phyloP scores from a whole-genome alignment of 139 green algal species.

The Micromonas pusilla region DNA sequence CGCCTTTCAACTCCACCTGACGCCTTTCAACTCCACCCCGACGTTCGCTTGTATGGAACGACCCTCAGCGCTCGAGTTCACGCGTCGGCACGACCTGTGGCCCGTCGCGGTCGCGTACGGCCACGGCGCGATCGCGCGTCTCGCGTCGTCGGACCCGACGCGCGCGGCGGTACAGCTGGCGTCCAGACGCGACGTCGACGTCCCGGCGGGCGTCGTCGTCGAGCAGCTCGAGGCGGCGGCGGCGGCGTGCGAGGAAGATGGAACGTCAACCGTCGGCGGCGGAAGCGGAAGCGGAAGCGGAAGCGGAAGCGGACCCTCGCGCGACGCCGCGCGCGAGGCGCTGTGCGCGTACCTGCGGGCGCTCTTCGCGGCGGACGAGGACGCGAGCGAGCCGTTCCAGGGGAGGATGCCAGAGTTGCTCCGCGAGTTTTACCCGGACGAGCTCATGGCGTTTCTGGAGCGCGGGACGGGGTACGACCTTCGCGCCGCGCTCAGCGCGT shows the following conservation, averaged over 20 bases:
- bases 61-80: slow-evolving; percentile 60
- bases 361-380: neutral
- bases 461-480: slow-evolving; percentile 69
- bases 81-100: slow-evolving; percentile 44
- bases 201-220: slow-evolving; percentile 27
- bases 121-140: slow-evolving; percentile 31
- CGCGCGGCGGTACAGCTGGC: slow-evolving; percentile 52
- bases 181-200: slow-evolving; percentile 44
- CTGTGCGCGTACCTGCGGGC: neutral
- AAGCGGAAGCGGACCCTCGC: too few relatives aligned
- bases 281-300: too few relatives aligned
- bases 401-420: slow-evolving; percentile 73
- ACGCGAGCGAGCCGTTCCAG: slow-evolving; percentile 4
- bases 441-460: slow-evolving; percentile 74
- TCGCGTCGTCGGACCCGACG: slow-evolving; percentile 60
- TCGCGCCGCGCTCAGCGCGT: slow-evolving; percentile 67
- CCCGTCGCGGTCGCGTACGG: slow-evolving; percentile 25
- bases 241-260: slow-evolving; percentile 43
- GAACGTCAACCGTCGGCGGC: too few relatives aligned
- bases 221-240: neutral
- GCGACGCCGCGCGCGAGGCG: neutral
- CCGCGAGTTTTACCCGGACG: slow-evolving; percentile 60
- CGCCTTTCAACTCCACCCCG: too few relatives aligned
- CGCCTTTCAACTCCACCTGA: too few relatives aligned
- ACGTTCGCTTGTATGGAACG: too few relatives aligned